Evolutionary conservation across 1,284 basidiomycete species (phyloP), one percentile per base, ranked within the genome.

Genomic region (Flammula alnicola): DNA sequence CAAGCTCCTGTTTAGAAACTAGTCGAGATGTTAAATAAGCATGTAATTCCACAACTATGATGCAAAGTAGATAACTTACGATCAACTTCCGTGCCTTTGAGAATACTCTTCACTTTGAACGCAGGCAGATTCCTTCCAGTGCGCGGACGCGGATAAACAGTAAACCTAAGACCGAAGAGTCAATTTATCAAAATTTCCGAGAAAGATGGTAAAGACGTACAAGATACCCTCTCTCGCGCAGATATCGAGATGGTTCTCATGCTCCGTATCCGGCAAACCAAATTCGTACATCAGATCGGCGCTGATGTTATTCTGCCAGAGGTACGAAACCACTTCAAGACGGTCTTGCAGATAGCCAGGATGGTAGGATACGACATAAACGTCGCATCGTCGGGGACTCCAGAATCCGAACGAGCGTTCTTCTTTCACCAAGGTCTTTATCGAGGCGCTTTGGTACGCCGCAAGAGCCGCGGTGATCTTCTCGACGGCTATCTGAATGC

Each of bases 271-370:
- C 2, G 73, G 71, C 33, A 91, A 65, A 8, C 81, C 84, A 4
- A 78, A 77, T 54, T 92, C 90, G 61, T 94, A 94, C 83, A 93
- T 92, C 52, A 95, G 70, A 68, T 95, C 93, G 0, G 91, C 87
- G 55, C 89, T 89, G 62, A 95, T 93, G 43, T 81, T 82, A 59
- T 91, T 78, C 55, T 84, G 78, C 92, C 93, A 95, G 19, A 95
- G 72, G 54, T 87, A 78, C 2, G 87, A 74, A 6, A 84, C 87
- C 11, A 93, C 78, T 61, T 94, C 89, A 16, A 94, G 76, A 23
- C 92, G 79, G 42, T 91, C 88, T 52, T 84, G 79, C 20, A 94
- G 70, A 60, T 86, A 78, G 9, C 91, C 91, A 1, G 83, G 76
- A 47, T 89, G 84, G 57, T 88, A 91, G 0, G 88, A 89, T 12